phyloP scores from a whole-genome alignment of 306 rosid species.

The Quercus gilva region DNA sequence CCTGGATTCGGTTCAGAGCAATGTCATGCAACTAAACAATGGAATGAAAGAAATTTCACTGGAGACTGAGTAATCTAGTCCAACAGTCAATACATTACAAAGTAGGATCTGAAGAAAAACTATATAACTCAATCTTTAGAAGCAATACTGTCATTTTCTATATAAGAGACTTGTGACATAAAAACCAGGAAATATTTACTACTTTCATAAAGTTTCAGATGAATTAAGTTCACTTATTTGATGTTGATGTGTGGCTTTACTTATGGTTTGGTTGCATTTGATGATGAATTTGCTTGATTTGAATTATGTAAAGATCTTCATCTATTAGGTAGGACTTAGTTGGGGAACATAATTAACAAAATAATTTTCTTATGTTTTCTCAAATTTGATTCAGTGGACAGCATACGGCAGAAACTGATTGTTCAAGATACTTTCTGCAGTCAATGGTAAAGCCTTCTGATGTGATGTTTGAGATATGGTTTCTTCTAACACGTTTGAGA shows the following conservation, averaged over 20 bases:
- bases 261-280: neutral
- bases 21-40: conserved; percentile 74
- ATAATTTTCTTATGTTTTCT: neutral
- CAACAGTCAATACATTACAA: conserved; percentile 17
- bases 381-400: conserved; percentile 48
- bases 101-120: conserved; percentile 19
- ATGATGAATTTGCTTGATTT: neutral
- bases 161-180: neutral
- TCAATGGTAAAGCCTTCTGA: conserved; percentile 46
- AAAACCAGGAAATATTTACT: neutral
- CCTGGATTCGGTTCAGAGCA: conserved; percentile 87
- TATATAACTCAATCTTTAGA: neutral
- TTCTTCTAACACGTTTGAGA: conserved; percentile 27
- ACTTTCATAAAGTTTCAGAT: neutral
- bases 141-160: neutral
- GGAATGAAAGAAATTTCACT: conserved; percentile 70
- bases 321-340: neutral
- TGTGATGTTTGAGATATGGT: conserved; percentile 15
- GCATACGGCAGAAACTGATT: conserved; percentile 66
- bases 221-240: neutral
- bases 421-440: conserved; percentile 66
- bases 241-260: neutral
- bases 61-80: conserved; percentile 63
- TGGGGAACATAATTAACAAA: neutral
- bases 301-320: neutral